Conservation (phyloP, 2,329 filamentous ascomycete species). For the Pseudocercospora musae region DNA sequence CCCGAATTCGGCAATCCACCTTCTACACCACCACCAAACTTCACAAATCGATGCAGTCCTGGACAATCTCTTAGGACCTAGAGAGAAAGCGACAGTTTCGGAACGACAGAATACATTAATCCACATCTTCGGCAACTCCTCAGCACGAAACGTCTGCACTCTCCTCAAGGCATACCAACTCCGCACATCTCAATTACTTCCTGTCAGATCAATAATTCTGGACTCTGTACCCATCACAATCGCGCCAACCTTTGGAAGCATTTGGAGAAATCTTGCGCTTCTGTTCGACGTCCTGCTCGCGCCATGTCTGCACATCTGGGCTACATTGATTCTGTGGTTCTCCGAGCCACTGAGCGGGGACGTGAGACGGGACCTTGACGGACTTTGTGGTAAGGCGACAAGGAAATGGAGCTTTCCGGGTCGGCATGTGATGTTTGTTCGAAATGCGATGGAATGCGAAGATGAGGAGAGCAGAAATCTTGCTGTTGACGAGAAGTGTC, state of each 20-base stretch:
- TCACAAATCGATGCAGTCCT: background rate
- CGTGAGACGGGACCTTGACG: constrained; percentile 24
- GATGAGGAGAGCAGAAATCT: constrained; percentile 24
- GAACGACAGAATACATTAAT: constrained; percentile 22
- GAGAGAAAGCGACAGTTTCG: constrained; percentile 9
- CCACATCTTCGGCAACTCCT: constrained; percentile 29
- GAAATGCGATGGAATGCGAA: constrained; percentile 12
- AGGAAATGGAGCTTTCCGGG: constrained; percentile 30
- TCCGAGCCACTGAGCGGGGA: constrained; percentile 17
- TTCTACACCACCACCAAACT: constrained; percentile 20
- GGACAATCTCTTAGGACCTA: constrained; percentile 15
- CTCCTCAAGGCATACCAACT: constrained; percentile 28
- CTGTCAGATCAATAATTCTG: constrained; percentile 25
- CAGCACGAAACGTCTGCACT: constrained; percentile 23
- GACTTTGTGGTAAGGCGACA: constrained; percentile 19
- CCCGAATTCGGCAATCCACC: constrained; percentile 24
- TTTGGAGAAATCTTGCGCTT: constrained; percentile 7
- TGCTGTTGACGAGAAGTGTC: constrained; percentile 11
- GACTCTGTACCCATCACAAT: constrained; percentile 25
- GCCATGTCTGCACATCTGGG: constrained; percentile 15
- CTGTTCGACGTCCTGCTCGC: constrained; percentile 17
- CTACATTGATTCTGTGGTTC: constrained; percentile 21
- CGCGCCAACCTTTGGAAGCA: constrained; percentile 7
- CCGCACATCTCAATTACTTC: constrained; percentile 18
- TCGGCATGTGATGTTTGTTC: constrained; percentile 30